phyloP scores from a whole-genome alignment of 1,139 yeast genomes.

The Lipomyces yarrowii region DNA sequence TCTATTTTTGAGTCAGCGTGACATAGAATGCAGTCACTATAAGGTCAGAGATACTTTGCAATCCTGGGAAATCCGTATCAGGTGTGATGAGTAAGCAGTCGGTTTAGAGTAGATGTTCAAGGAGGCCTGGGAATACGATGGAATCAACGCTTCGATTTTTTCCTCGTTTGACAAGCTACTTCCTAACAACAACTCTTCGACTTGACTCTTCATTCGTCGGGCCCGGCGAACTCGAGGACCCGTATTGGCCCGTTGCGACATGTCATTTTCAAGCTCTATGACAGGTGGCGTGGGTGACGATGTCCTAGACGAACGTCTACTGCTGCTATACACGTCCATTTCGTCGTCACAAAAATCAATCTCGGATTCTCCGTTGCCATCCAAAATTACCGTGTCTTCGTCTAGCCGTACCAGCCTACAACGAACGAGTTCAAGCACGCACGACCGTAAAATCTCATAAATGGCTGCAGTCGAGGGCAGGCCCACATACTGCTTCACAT shows the following conservation, averaged over 20 bases:
- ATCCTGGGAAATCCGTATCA: conserved; percentile 22
- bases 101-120: conserved; percentile 26
- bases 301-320: background rate
- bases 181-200: conserved; percentile 7
- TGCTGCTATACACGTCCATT: background rate
- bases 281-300: background rate
- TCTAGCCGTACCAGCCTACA: conserved; percentile 11
- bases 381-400: background rate
- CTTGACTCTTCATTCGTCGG: background rate
- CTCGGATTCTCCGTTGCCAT: background rate
- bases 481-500: conserved; percentile 30
- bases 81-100: conserved; percentile 21
- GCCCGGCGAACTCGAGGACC: conserved; percentile 1
- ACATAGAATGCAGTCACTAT: background rate
- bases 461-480: conserved; percentile 30
- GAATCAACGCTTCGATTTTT: conserved; percentile 17
- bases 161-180: conserved; percentile 5
- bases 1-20: conserved; percentile 1
- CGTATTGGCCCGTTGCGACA: background rate
- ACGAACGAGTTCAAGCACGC: conserved; percentile 28
- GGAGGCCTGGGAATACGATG: conserved; percentile 28
- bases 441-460: conserved; percentile 30
- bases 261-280: background rate
- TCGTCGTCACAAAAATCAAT: background rate
- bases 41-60: conserved; percentile 20